Evolutionary conservation across 768 basidiomycete species (phyloP).

Genomic region (Mycena floridula): DNA sequence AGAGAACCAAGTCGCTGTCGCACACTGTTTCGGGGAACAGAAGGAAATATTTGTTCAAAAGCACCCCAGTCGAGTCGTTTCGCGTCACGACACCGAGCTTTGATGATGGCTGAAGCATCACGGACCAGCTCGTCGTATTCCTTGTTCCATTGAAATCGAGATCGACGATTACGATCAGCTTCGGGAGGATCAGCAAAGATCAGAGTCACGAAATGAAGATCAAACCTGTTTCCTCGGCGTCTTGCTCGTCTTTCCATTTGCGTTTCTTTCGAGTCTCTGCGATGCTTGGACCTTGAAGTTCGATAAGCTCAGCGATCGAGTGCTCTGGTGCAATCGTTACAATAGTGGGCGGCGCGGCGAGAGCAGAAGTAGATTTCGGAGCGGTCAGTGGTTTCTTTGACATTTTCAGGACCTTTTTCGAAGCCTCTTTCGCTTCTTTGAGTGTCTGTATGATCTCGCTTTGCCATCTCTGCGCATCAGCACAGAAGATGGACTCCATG

Average conservation of each 20-base stretch:
- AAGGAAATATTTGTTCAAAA: conserved; percentile 74
- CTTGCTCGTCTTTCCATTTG: background rate
- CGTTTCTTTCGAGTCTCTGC: background rate
- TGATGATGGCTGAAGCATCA: conserved; percentile 79
- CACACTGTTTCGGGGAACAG: conserved; percentile 65
- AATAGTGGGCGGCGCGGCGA: conserved; percentile 26
- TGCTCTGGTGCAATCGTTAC: conserved; percentile 43
- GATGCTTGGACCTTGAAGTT: conserved; percentile 31
- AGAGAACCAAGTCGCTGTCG: conserved; percentile 62
- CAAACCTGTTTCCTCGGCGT: background rate
- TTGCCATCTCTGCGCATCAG: conserved; percentile 55
- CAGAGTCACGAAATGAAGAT: no score
- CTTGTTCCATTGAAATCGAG: conserved; percentile 76
- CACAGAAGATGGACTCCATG: conserved; percentile 48
- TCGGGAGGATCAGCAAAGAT: no score
- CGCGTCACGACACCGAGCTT: conserved; percentile 62
- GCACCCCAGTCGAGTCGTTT: conserved; percentile 65
- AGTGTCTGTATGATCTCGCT: conserved; percentile 50
- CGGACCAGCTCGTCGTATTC: conserved; percentile 87
- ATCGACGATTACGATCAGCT: no score
- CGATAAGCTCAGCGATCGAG: conserved; percentile 43
- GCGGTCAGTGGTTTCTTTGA: background rate
- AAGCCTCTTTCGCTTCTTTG: conserved; percentile 45
- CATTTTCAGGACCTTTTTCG: conserved; percentile 37
- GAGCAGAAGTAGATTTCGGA: background rate